Conservation (phyloP, 257 asterid species). For the Capsicum chinense region DNA sequence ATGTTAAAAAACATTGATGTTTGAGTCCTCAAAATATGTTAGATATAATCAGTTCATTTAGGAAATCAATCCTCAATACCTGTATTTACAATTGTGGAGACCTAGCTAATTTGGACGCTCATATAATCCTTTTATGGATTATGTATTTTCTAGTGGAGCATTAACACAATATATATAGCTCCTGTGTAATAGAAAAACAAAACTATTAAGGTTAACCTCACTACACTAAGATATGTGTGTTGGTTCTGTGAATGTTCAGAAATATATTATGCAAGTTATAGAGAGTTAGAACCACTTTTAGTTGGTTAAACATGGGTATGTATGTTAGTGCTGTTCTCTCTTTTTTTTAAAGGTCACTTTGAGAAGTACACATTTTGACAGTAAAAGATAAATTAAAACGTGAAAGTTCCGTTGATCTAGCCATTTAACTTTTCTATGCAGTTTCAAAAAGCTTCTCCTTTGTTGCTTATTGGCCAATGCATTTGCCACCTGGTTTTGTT, state of each 20-base stretch:
- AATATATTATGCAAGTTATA: neutral
- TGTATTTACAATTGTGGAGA: neutral
- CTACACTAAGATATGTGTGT: neutral
- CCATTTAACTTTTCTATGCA: neutral
- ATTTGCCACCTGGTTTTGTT: no score
- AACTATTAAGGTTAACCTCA: neutral
- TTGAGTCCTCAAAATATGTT: slow-evolving; percentile 1
- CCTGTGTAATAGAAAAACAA: neutral
- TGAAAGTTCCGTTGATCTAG: neutral
- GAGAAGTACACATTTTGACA: neutral
- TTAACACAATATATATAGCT: slow-evolving; percentile 7
- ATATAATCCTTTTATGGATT: neutral
- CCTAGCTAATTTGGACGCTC: slow-evolving; percentile 11
- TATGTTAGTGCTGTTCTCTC: neutral
- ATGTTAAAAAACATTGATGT: neutral
- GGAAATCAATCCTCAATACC: neutral
- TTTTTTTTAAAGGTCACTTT: neutral
- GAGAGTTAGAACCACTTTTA: neutral
- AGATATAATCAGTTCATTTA: neutral
- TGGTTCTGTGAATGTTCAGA: slow-evolving; percentile 5
- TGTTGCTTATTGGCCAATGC: no score
- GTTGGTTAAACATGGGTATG: neutral
- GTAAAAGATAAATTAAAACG: neutral
- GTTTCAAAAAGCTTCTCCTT: neutral
- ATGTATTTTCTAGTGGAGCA: neutral